A percentile compares a stretch with the other conserved stretches of the same genome.
These are phyloP conservation scores for Rhodosporidiobolus odoratus DNA, from an alignment of 768 basidiomycete genomes.

Conservation along the genomic window DNA sequence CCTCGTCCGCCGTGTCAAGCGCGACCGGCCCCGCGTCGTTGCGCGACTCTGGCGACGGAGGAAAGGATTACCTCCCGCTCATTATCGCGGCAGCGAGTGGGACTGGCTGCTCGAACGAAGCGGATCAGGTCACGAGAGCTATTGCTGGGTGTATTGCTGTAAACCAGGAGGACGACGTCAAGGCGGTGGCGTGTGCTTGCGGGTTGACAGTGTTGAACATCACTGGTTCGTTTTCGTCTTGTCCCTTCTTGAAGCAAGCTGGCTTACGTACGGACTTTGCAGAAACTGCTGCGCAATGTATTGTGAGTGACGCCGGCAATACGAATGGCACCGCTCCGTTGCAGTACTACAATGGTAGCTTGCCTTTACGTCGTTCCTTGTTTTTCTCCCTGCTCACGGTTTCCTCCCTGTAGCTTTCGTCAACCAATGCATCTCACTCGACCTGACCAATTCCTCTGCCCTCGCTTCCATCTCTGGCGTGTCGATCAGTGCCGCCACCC, in stretches of 20 bases:
- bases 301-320: background rate
- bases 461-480: slow-evolving; percentile 13
- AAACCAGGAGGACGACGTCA: background rate
- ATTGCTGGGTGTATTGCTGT: background rate
- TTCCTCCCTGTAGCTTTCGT: too few species aligned
- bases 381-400: too few species aligned
- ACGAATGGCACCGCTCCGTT: background rate
- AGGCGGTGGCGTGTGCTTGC: background rate
- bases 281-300: slow-evolving; percentile 17
- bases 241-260: background rate
- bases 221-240: background rate
- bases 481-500: background rate
- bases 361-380: too few species aligned
- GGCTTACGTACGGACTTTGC: too few species aligned
- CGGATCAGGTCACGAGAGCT: background rate
- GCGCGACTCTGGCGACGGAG: too few species aligned
- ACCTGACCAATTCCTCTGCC: slow-evolving; percentile 3
- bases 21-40: too few species aligned
- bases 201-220: background rate
- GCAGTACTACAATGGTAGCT: too few species aligned
- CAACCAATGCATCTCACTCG: slow-evolving; percentile 17
- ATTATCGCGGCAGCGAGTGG: background rate
- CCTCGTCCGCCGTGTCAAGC: background rate
- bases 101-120: background rate
- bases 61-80: background rate